phyloP scores from a whole-genome alignment of 441 rosid species.

The Erodium texanum region DNA sequence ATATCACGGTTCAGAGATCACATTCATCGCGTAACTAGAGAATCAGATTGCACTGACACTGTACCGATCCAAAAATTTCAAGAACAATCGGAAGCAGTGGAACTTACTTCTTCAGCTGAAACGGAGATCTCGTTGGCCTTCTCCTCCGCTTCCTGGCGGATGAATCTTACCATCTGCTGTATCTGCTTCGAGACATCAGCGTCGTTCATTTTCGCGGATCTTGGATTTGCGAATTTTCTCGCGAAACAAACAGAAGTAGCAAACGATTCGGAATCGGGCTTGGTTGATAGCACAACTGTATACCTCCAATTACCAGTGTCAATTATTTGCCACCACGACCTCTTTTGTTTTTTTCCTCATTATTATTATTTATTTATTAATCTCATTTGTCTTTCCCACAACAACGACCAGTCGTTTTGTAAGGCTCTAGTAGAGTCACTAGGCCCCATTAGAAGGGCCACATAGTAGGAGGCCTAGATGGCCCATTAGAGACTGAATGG shows the following conservation, averaged over 20 bases:
- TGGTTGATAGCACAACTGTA: not conserved
- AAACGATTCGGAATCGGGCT: not conserved
- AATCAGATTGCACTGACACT: not conserved
- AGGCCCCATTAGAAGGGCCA: too few relatives aligned
- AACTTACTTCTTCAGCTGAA: constrained; percentile 66
- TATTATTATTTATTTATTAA: not conserved
- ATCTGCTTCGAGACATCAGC: constrained; percentile 79
- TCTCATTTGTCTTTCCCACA: not conserved
- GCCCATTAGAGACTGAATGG: too few relatives aligned
- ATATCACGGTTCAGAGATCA: not conserved
- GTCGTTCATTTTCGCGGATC: constrained; percentile 61
- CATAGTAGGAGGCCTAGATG: too few relatives aligned
- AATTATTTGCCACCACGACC: not conserved
- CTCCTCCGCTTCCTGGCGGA: constrained; percentile 89
- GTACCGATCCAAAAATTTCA: not conserved
- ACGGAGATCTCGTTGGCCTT: constrained; percentile 82
- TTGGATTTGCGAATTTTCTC: not conserved
- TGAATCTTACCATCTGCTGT: constrained; percentile 90
- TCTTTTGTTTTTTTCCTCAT: not conserved
- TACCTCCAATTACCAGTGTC: not conserved
- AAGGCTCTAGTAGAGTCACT: too few relatives aligned
- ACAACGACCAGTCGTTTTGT: too few relatives aligned
- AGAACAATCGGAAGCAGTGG: not conserved
- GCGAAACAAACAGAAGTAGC: not conserved
- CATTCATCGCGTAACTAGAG: not conserved